These are phyloP conservation scores for Psilocybe azurescens DNA, from an alignment of 768 basidiomycete genomes.

Conservation along the genomic window DNA sequence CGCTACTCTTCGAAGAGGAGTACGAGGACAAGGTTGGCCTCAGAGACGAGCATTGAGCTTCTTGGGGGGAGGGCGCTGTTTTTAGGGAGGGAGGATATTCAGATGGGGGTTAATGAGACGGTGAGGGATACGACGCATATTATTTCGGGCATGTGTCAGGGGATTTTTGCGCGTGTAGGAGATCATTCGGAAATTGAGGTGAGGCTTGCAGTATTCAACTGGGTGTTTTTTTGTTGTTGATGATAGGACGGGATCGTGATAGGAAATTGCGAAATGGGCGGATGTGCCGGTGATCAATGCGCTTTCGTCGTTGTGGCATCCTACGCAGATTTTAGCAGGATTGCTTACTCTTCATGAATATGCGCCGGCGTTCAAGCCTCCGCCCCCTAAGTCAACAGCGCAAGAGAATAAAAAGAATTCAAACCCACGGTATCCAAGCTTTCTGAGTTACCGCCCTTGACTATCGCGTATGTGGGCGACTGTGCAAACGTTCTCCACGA, in stretches of 20 bases:
- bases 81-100: conserved; percentile 88
- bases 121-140: conserved; percentile 85
- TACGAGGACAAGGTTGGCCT: conserved; percentile 88
- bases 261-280: conserved; percentile 92
- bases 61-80: conserved; percentile 93
- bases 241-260: neutral
- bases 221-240: neutral
- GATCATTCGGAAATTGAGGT: conserved; percentile 94
- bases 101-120: conserved; percentile 94
- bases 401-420: conserved; percentile 17
- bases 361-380: conserved; percentile 52
- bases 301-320: conserved; percentile 96
- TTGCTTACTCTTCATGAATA: conserved; percentile 88
- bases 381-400: neutral
- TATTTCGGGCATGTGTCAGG: conserved; percentile 94
- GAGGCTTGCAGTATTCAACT: conserved; percentile 23
- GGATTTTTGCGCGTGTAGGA: conserved; percentile 96
- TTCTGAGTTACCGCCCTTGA: conserved; percentile 74
- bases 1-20: conserved; percentile 91
- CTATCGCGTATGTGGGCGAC: conserved; percentile 93
- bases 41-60: conserved; percentile 79
- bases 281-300: conserved; percentile 96
- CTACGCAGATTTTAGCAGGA: conserved; percentile 94
- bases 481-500: conserved; percentile 95
- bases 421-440: conserved; percentile 29